Base-by-base conservation (phyloP, 495 filamentous ascomycete genomes). In the Rostrohypoxylon terebratum region DNA sequence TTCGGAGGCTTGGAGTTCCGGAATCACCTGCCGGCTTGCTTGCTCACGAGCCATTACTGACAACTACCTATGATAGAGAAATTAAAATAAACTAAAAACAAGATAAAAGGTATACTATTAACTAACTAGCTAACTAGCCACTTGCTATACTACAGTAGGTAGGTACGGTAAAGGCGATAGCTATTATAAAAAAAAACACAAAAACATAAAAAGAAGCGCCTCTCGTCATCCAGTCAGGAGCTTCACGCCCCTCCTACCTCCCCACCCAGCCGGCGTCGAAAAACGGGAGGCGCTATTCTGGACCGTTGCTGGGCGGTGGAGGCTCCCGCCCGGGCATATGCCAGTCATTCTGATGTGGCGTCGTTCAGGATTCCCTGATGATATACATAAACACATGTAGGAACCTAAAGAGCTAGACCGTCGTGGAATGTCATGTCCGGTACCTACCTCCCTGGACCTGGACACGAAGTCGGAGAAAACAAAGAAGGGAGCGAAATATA, bases 331-430 rank as follows among this genome's bases (percentile, higher is more conserved):
- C 8, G 63, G 66, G 71, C 71, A 74, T 74, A 74, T 74, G 71
- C 71, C 71, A 69, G 71, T 74, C 71, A 74, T 74, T 47, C 11
- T 34, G 53, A 28, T 63, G 71, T 70, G 71, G 71, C 66, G 66
- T 74, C 55, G 23, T 62, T 59, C 61, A 66, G 71, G 66, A 63
- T 69, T 63, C 42, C 48, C 61, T 55, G 51, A 66, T 69, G 71
- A 74, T 74, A 62, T 62, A 65, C 71, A 70, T 70, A 28, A 28
- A 64, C 59, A 34, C 28, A 62, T 34, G 34, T 40, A 42, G 55
- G 55, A 42, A 23, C 28, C 3, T 28, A n/a, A n/a, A n/a, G 28
- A 3, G 3, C 55, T 59, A 59, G 51, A 36, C 25, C 51, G 51
- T 55, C 28, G 10, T 55, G 14, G 28, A 54, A 54, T 31, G 28